Conservation (phyloP, 148 eudicot species). For the Linanthus parryae region DNA sequence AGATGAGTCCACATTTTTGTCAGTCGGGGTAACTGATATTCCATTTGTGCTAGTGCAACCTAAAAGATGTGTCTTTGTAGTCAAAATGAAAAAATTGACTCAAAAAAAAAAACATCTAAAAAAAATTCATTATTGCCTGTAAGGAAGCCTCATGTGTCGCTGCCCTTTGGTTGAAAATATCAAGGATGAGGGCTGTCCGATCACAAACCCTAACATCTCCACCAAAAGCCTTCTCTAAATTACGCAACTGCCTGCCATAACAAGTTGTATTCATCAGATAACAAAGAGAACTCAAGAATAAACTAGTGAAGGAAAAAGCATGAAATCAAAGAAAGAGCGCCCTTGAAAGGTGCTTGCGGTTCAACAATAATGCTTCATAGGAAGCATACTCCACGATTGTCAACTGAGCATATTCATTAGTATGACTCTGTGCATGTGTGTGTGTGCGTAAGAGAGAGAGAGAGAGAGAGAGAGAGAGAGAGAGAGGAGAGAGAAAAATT, state of each 20-base stretch:
- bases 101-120: conserved; percentile 1
- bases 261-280: too few species aligned
- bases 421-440: too few species aligned
- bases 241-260: conserved; percentile 90
- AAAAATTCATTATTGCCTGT: conserved; percentile 42
- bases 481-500: too few species aligned
- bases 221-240: conserved; percentile 86
- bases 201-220: conserved; percentile 95
- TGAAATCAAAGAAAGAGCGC: too few species aligned
- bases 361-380: background rate
- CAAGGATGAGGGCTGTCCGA: conserved; percentile 92
- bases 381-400: conserved; percentile 1
- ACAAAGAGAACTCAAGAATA: too few species aligned
- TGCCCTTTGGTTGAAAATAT: conserved; percentile 96
- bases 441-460: background rate
- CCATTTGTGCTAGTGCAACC: conserved; percentile 97
- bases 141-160: conserved; percentile 98
- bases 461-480: background rate
- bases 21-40: conserved; percentile 88
- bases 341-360: too few species aligned
- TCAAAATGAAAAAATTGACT: conserved; percentile 18
- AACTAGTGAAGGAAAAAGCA: too few species aligned
- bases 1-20: conserved; percentile 97
- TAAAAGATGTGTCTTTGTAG: conserved; percentile 16
- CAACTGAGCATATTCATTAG: too few species aligned